Evolutionary conservation across 202 grass and related monocot genomes (phyloP), one percentile per base, ranked within the genome.

Genomic region (Zoysia matrella): DNA sequence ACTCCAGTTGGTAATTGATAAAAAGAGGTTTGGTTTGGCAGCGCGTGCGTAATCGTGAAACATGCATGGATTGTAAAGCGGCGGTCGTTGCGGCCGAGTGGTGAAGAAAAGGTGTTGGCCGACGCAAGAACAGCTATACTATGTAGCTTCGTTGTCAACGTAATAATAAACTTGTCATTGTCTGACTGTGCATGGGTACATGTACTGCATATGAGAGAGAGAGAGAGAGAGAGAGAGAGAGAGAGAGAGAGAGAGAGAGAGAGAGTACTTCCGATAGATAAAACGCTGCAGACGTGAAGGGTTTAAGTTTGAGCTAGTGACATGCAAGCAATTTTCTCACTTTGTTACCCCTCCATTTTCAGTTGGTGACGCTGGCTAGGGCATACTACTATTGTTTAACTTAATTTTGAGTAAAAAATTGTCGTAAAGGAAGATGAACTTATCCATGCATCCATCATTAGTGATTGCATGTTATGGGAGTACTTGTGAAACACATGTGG

Each of bases 1-100:
- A 69, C 11, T 47, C 30, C 30, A 71, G 65, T 12, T 46, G 50
- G 48, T 8, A 60, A 60, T 60, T 14, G 12, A 36, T 36, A 58
- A 44, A 71, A 75, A 50, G 30, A 8, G 51, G 40, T 42, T 46
- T 77, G 46, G 3, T 83, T 73, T 60, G 52, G 54, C 22, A 42
- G 18, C 57, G 4, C 22, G 41, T 42, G 18, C 52, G 62, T 75
- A 36, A 70, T 73, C 64, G 82, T 76, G 65, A 77, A 52, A 77
- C 82, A 83, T 84, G 82, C 65, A n/a, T 6, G 8, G 13, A 22
- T 11, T 56, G 62, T 41, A 60, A 60, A 71, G 52, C 5, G 11
- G 30, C 30, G 14, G 70, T 82, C 80, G 49, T 82, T 47, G 79
- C 70, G 40, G 80, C 30, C 30, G 30, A 36, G 30, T 36, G 65